phyloP scores from a whole-genome alignment of 148 eudicot genomes.

The Rhododendron williamsianum region DNA sequence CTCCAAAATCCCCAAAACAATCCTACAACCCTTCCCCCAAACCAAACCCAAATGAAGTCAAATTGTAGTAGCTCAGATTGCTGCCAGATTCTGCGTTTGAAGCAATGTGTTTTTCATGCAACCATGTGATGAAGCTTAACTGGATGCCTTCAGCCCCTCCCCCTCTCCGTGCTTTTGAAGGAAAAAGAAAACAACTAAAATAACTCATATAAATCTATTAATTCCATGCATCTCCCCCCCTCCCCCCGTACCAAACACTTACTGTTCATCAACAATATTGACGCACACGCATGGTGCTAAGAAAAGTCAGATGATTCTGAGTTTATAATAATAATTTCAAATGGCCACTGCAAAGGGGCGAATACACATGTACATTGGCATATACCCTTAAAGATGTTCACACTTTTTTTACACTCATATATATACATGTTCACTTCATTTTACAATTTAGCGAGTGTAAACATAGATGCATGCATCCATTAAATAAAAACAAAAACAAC shows the following conservation, averaged over 20 bases:
- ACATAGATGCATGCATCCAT: background rate
- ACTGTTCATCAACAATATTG: background rate
- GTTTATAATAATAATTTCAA: background rate
- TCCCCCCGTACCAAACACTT: background rate
- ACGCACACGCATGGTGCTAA: background rate
- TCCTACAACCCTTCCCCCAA: background rate
- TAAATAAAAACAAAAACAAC: background rate
- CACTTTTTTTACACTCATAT: background rate
- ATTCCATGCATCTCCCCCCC: background rate
- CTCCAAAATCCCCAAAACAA: background rate
- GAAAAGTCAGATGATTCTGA: background rate
- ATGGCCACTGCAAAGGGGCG: background rate
- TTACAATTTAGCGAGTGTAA: background rate
- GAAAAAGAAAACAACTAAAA: background rate
- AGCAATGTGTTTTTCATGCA: background rate
- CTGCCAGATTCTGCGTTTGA: background rate
- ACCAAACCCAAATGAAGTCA: background rate
- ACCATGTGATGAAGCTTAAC: background rate
- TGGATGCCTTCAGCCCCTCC: background rate
- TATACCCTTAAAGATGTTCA: background rate
- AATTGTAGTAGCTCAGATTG: background rate
- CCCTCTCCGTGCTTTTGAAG: background rate
- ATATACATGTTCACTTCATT: background rate
- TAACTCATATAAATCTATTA: background rate
- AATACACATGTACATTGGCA: background rate